These are phyloP conservation scores for Lojkania enalia DNA, from an alignment of 2,329 filamentous ascomycete species.

Conservation along the genomic window DNA sequence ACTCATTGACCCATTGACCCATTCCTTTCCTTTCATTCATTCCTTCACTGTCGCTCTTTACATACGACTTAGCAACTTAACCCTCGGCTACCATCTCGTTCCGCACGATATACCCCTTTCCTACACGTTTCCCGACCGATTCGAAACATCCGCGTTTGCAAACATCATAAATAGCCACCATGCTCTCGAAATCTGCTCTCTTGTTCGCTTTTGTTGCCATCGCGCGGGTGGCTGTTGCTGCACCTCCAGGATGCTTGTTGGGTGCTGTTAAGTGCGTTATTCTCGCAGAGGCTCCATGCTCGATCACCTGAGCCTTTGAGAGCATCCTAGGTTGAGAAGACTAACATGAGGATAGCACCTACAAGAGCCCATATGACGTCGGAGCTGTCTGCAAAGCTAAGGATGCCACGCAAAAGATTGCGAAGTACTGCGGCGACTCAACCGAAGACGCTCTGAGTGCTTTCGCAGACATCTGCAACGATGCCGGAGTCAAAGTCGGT, in stretches of 20 bases:
- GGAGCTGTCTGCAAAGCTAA: conserved; percentile 32
- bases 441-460: conserved; percentile 28
- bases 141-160: conserved; percentile 2
- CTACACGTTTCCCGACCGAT: not conserved
- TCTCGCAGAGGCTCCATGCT: not conserved
- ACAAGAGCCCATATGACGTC: conserved; percentile 31
- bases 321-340: not conserved
- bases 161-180: conserved; percentile 14
- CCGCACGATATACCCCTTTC: not conserved
- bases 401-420: conserved; percentile 27
- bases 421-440: conserved; percentile 28
- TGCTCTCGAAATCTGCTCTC: conserved; percentile 35
- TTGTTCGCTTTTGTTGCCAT: conserved; percentile 30
- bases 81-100: not conserved
- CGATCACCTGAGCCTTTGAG: not conserved
- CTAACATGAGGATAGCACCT: conserved; percentile 15
- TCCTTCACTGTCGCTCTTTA: conserved; percentile 9
- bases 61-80: not conserved
- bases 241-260: conserved; percentile 33
- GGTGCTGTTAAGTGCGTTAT: conserved; percentile 30
- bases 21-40: conserved; percentile 5
- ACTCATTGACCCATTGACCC: conserved; percentile 4
- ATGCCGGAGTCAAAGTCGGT: conserved; percentile 33
- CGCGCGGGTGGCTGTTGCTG: conserved; percentile 25
- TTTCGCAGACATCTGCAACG: conserved; percentile 34